A percentile compares a stretch with the other conserved stretches of the same genome.
phyloP scores from a whole-genome alignment of 768 basidiomycete species.

The Bullera alba region DNA sequence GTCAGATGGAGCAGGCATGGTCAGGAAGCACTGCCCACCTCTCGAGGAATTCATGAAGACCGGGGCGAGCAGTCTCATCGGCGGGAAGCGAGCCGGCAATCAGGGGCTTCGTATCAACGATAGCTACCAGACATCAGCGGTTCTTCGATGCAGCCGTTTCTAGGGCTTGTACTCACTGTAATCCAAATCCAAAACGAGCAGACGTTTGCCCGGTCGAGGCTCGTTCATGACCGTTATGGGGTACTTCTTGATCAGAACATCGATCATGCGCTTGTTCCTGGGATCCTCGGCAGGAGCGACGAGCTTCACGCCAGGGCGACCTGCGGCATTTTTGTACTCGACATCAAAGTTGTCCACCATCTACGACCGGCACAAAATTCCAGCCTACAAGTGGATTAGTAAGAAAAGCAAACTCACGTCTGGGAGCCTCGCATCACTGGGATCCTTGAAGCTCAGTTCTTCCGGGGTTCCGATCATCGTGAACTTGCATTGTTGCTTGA shows the following conservation, averaged over 20 bases:
- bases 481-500: conserved; percentile 58
- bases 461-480: conserved; percentile 79
- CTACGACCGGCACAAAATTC: background rate
- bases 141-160: too few species aligned
- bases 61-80: conserved; percentile 71
- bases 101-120: conserved; percentile 75
- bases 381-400: background rate
- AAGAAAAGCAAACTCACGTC: conserved; percentile 7
- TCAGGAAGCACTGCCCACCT: conserved; percentile 36
- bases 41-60: conserved; percentile 75
- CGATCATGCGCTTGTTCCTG: conserved; percentile 73
- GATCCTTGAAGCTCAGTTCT: conserved; percentile 78
- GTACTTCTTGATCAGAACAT: conserved; percentile 59
- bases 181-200: conserved; percentile 81
- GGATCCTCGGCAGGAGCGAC: conserved; percentile 64
- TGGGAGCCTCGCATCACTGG: conserved; percentile 51
- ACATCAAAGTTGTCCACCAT: conserved; percentile 68
- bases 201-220: conserved; percentile 65
- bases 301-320: conserved; percentile 47
- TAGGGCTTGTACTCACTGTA: conserved; percentile 59
- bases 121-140: conserved; percentile 51
- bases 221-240: conserved; percentile 59
- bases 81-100: conserved; percentile 75
- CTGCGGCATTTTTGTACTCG: conserved; percentile 52
- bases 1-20: too few species aligned